Percentiles rank a stretch among this genome's conserved stretches.
Evolutionary conservation across 768 basidiomycete genomes (phyloP).

Genomic region (Rossbeevera mucosa): DNA sequence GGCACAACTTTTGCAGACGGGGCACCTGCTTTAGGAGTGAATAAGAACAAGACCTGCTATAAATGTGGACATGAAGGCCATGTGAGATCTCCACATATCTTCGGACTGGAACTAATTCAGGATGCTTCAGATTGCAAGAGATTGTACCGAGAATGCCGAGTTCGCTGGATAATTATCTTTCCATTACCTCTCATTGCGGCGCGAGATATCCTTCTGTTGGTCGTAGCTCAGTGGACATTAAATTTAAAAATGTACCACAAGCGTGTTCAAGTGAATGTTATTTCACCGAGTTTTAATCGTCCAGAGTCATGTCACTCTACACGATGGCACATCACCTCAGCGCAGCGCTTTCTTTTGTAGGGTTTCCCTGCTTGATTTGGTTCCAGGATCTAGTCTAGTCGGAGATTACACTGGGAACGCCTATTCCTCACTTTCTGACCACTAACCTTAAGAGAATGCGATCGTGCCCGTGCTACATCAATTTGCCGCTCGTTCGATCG

Average conservation of each 20-base stretch:
- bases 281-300: conserved; percentile 9
- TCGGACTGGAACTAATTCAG: conserved; percentile 5
- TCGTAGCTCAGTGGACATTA: too few species aligned
- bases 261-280: conserved; percentile 12
- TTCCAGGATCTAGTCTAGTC: conserved; percentile 6
- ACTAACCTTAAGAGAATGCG: not conserved
- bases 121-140: conserved; percentile 52
- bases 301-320: not conserved
- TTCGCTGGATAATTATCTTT: conserved; percentile 40
- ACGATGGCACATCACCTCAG: not conserved
- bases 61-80: conserved; percentile 87
- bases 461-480: not conserved
- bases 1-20: conserved; percentile 48
- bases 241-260: conserved; percentile 15
- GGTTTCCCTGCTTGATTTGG: not conserved
- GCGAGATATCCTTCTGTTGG: conserved; percentile 8
- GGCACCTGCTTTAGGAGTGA: conserved; percentile 37
- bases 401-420: conserved; percentile 19
- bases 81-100: conserved; percentile 42
- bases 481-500: not conserved
- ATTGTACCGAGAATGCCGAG: conserved; percentile 55
- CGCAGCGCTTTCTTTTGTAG: not conserved
- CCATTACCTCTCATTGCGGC: conserved; percentile 2
- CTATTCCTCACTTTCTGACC: conserved; percentile 2
- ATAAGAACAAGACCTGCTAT: conserved; percentile 79